Conservation (phyloP, 2,329 filamentous ascomycete species). For the Ophiosphaerella korrae region DNA sequence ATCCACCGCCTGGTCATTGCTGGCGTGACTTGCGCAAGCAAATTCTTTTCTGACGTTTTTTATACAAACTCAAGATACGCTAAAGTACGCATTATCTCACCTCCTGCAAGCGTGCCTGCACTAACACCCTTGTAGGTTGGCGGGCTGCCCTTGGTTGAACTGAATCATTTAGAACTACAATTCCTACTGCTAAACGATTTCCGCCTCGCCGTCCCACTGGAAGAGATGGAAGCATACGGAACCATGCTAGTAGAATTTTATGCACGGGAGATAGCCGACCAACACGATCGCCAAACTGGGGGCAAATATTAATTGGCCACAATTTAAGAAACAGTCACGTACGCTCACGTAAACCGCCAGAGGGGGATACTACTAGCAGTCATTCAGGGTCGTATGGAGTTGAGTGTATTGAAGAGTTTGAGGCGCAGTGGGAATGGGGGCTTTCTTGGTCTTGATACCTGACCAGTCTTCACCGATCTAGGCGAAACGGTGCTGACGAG, state of each 20-base stretch:
- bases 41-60: conserved; percentile 98
- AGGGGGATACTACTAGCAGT: neutral
- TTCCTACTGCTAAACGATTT: conserved; percentile 97
- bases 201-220: conserved; percentile 86
- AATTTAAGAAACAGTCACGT: neutral
- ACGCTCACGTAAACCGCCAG: neutral
- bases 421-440: neutral
- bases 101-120: neutral
- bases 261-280: conserved; percentile 81
- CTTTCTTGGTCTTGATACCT: too few species aligned
- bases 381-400: neutral
- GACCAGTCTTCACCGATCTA: neutral
- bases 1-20: conserved; percentile 96
- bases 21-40: conserved; percentile 96
- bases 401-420: neutral
- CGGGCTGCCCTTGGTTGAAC: conserved; percentile 84
- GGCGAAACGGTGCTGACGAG: neutral
- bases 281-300: conserved; percentile 50
- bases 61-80: conserved; percentile 99
- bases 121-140: conserved; percentile 71
- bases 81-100: conserved; percentile 68
- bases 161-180: conserved; percentile 95
- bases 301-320: conserved; percentile 14
- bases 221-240: conserved; percentile 94
- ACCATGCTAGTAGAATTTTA: conserved; percentile 99